Base-by-base conservation (phyloP, 768 basidiomycete genomes). In the Chalciporus pseudorubinellus region DNA sequence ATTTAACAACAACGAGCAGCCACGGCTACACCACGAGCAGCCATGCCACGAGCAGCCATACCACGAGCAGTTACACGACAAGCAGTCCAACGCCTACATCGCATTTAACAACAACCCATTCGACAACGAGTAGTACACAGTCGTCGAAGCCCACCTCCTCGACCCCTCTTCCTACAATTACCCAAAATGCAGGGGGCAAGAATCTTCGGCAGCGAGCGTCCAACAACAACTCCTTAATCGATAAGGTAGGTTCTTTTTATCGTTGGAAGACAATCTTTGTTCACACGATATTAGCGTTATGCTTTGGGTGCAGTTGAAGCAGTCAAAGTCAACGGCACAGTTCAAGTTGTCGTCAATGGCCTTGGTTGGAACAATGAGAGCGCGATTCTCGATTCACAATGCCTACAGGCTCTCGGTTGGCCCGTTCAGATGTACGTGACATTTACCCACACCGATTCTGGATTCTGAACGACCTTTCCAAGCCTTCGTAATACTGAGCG, bases 401-500 rank as follows among this genome's bases (percentile, higher is more conserved):
- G 89, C 59, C 70, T 88, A 38, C 70, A 73, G 69, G 72, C 83
- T 33, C 70, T 90, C 47, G 84, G 83, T 64, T 90, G 83, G 81
- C 88, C 89, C 1, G 73, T 83, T 24, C 77, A 80, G 46, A 72
- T 76, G 88, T 91, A 69, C 58, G 85, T 73, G 40, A 28, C 40
- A 44, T 40, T 29, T 39, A 45, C 7, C 19, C 36, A 26, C 29
- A 11, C 13, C 29, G 29, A 31, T 7, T 11, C 29, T 31, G 4
- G 10, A 31, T 50, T 44, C 44, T 44, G 28, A 50, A 46, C 8
- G 16, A 22, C 8, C 9, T n/a, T 6, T 41, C 39, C 21, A 55
- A 90, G 87, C 20, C 75, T 92, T 46, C 73, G 73, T 46, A 79
- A 88, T 62, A 89, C 87, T 24, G 80, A 87, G 64, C 83, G 89